A percentile compares a stretch with the other conserved stretches of the same genome.
Conservation (phyloP, 768 basidiomycete genomes). For the Lactarius sanguifluus region DNA sequence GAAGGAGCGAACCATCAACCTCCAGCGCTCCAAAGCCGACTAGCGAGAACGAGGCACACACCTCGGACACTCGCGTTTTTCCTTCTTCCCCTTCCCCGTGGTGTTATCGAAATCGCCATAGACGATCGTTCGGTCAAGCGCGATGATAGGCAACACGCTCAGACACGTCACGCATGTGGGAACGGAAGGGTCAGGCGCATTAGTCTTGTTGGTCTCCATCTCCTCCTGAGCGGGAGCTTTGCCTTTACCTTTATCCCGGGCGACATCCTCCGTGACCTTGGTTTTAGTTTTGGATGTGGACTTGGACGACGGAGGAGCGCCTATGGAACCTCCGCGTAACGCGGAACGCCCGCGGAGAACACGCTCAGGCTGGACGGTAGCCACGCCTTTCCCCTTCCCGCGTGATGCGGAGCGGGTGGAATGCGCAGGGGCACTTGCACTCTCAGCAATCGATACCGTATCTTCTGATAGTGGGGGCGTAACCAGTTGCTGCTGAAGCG, state of each 20-base stretch:
- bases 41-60: constrained; percentile 39
- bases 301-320: constrained; percentile 8
- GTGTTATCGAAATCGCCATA: constrained; percentile 62
- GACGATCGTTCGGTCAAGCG: constrained; percentile 70
- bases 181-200: constrained; percentile 31
- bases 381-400: constrained; percentile 25
- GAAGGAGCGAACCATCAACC: constrained; percentile 21
- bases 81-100: constrained; percentile 43
- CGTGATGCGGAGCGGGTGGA: constrained; percentile 32
- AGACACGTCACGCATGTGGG: constrained; percentile 72
- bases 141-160: constrained; percentile 72
- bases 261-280: constrained; percentile 19
- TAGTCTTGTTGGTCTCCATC: constrained; percentile 24
- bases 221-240: constrained; percentile 27
- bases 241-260: constrained; percentile 28
- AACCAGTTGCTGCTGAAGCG: constrained; percentile 39
- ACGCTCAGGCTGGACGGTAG: constrained; percentile 17
- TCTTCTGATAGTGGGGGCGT: constrained; percentile 52
- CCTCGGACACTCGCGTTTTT: constrained; percentile 69
- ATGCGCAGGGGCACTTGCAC: constrained; percentile 32
- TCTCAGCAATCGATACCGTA: constrained; percentile 39
- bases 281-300: constrained; percentile 23
- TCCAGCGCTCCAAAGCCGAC: constrained; percentile 9
- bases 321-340: constrained; percentile 19
- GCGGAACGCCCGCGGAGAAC: constrained; percentile 28